Base-by-base conservation (phyloP, 306 rosid genomes). In the Herpetospermum pedunculosum region DNA sequence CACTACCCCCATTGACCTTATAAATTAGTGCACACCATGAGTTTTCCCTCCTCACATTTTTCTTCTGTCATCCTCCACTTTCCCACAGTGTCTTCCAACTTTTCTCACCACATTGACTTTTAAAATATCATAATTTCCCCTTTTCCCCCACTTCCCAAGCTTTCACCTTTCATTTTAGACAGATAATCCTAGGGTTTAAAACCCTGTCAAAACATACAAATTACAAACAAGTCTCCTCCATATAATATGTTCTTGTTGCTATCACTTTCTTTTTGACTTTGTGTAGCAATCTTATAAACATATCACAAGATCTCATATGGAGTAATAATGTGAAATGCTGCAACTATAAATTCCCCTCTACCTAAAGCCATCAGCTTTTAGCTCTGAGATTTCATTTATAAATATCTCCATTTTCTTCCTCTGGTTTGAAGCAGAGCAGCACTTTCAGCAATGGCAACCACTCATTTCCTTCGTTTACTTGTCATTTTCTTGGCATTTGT, bases 401-500 rank as follows among this genome's bases (percentile, higher is more conserved):
- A 32, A 34, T 32, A 63, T 47, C 46, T 34, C 28, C 70, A 35
- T 63, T 19, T 1, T 0, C 28, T 63, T 32, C 16, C 47, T 63
- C 16, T 35, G 70, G 9, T 64, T 67, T 38, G 48, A 64, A 64
- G 32, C 72, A 64, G 48, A 37, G 48, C 70, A 63, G 29, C 70
- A n/a, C 6, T 37, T 19, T 47, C 21, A 77, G 75, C 7, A 69
- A 83, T 86, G 92, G 77, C 84, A 55, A 5, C 50, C 68, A 52
- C 80, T 77, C 77, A 77, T 79, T 78, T 85, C 78, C 72, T 88
- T 79, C 86, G 76, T 77, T 58, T 91, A 13, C 84, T 94, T 23
- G 68, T 94, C 52, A 72, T 94, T 38, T 59, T 84, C 35, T 80
- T 91, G 8, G 84, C 84, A 43, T 67, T 91, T 79, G 86, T 84